phyloP scores from a whole-genome alignment of 179 eudicot species.

The Spinacia oleracea region DNA sequence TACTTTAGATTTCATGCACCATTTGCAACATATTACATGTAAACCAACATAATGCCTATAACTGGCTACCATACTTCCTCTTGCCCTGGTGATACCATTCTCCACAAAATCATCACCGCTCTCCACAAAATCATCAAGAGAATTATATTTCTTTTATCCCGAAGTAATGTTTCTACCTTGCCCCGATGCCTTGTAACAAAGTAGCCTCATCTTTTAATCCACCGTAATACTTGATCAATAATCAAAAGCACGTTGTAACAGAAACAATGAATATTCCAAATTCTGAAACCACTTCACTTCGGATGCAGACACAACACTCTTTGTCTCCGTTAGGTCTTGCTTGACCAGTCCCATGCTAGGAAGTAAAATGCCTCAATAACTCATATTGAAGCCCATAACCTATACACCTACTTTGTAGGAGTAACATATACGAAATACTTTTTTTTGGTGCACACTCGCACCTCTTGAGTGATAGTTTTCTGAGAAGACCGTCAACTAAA shows the following conservation, averaged over 20 bases:
- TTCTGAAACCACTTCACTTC: not conserved
- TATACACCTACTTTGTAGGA: constrained; percentile 15
- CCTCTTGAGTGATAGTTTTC: constrained; percentile 12
- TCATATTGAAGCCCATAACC: constrained; percentile 20
- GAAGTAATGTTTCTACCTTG: constrained; percentile 3
- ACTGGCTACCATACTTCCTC: constrained; percentile 9
- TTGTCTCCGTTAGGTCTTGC: constrained; percentile 8
- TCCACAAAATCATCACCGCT: constrained; percentile 16
- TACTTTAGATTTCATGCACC: not conserved
- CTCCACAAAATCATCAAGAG: constrained; percentile 12
- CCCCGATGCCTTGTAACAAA: constrained; percentile 12
- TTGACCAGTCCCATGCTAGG: constrained; percentile 15
- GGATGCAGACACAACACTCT: constrained; percentile 17
- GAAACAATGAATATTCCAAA: constrained; percentile 5
- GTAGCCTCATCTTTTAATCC: constrained; percentile 12
- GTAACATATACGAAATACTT: not conserved
- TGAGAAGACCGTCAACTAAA: constrained; percentile 11
- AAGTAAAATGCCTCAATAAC: constrained; percentile 17
- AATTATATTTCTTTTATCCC: constrained; percentile 10
- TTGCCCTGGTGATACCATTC: not conserved
- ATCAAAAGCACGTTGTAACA: not conserved
- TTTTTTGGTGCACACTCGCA: constrained; percentile 12
- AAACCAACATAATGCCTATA: constrained; percentile 6
- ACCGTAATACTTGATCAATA: not conserved
- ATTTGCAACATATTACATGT: not conserved